Percentiles rank a stretch among this genome's conserved stretches.
phyloP scores from a whole-genome alignment of 768 basidiomycete genomes.

The Boletus rubropictus region DNA sequence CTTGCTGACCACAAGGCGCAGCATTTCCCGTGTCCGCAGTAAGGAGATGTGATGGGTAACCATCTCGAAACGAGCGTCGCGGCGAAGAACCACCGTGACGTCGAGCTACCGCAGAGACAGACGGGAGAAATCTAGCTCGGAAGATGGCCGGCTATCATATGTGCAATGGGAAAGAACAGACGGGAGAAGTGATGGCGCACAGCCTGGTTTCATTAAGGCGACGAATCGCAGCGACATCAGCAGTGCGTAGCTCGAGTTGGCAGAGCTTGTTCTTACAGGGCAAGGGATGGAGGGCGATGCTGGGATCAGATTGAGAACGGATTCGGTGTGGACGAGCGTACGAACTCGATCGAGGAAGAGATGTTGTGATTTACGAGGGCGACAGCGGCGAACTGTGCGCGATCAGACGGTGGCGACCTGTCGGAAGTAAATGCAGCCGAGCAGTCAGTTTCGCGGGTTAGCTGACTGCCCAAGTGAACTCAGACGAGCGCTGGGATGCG shows the following conservation, averaged over 20 bases:
- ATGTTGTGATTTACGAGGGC: neutral
- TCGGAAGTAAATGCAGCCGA: constrained; percentile 1
- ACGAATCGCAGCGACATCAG: constrained; percentile 2
- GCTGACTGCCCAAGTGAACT: no score
- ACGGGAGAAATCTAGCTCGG: neutral
- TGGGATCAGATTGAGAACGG: no score
- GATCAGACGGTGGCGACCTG: constrained; percentile 6
- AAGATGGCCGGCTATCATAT: constrained; percentile 3
- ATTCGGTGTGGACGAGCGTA: neutral
- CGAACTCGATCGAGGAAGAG: neutral
- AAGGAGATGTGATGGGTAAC: neutral
- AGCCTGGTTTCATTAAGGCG: constrained; percentile 15
- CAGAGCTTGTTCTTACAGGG: neutral
- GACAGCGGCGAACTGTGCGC: constrained; percentile 7
- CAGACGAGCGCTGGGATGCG: neutral
- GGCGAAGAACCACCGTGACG: neutral
- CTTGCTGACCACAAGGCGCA: neutral
- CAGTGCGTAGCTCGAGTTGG: constrained; percentile 5
- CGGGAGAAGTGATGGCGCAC: constrained; percentile 5
- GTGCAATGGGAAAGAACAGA: neutral
- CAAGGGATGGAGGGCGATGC: constrained; percentile 3
- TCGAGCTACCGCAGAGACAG: no score
- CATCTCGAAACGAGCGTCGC: neutral
- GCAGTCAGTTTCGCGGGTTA: constrained; percentile 11
- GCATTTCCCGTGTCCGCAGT: neutral